Base-by-base conservation (phyloP, 108 stramenopile genomes). In the Craspedostauros australis region DNA sequence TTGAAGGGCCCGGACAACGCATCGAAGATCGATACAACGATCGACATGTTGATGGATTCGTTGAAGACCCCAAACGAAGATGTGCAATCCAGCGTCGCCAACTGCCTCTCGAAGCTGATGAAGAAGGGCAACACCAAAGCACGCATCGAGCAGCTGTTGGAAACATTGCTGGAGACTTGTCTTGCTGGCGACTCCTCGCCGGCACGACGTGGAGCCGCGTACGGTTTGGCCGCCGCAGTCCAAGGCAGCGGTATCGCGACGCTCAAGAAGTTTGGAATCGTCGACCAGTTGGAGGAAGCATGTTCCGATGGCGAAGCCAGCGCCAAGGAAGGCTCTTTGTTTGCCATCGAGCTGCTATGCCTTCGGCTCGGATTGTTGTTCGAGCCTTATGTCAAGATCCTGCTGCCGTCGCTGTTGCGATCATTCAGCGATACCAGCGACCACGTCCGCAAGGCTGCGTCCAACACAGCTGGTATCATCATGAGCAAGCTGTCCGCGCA, bases 301-400 rank as follows among this genome's bases (percentile, higher is more conserved):
- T 90, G 77, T 37, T 49, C 76, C 5, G 59, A 73, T 39, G 86
- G 84, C 14, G 50, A 60, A 9, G 50, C 80, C 8, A 71, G 51
- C 12, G 69, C 65, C 33, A 94, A 95, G 46, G 94, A 99, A 56
- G 99, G 99, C 19, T 77, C 93, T n/a, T 70, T 99, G 15, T 92
- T 95, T 62, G 88, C 88, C 2, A 90, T 99, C 46, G 97, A 98
- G 61, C 74, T 90, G 8, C 70, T 98, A 30, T 93, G 94, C 57
- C 66, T 57, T 12, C 60, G 91, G 2, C 75, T 99, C 20, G 96
- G 92, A 19, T 71, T 98, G 28, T 84, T 99, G 5, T 99, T 99
- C 59, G 99, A 99, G 79, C 99, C 99, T 0, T 99, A 99, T 57
- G 93, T 99, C 27, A 97, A 98, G 30, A 93, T 91, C 7, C 70